Percentiles rank a stretch among this genome's conserved stretches.
phyloP scores from a whole-genome alignment of 1,284 basidiomycete genomes.

The Gymnopus androsaceus region DNA sequence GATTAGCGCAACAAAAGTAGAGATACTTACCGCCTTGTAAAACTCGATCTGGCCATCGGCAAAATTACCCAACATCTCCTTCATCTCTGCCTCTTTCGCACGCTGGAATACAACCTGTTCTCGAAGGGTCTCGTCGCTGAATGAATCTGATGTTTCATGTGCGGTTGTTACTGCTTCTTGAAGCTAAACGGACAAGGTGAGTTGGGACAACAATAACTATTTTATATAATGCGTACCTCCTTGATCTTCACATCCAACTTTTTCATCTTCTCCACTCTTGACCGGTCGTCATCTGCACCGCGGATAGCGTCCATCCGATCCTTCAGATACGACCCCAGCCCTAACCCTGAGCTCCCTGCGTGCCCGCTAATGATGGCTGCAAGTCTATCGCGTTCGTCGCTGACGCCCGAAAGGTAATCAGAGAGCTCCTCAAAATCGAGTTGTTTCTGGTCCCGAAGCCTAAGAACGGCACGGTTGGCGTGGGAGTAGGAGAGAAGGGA shows the following conservation, averaged over 20 bases:
- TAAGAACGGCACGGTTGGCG: conserved; percentile 88
- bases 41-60: conserved; percentile 95
- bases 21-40: conserved; percentile 74
- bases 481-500: conserved; percentile 88
- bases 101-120: conserved; percentile 91
- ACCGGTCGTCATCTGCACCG: conserved; percentile 92
- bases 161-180: conserved; percentile 95
- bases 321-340: conserved; percentile 89
- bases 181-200: conserved; percentile 51
- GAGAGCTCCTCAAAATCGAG: conserved; percentile 98
- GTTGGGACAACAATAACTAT: neutral
- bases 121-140: conserved; percentile 89
- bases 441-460: conserved; percentile 96
- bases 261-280: conserved; percentile 88
- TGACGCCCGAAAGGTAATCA: conserved; percentile 90
- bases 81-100: conserved; percentile 93
- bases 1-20: conserved; percentile 2
- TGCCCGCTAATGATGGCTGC: conserved; percentile 82
- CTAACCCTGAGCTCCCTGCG: conserved; percentile 79
- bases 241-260: conserved; percentile 93
- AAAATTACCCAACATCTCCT: conserved; percentile 86
- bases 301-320: conserved; percentile 90
- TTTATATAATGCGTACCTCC: conserved; percentile 66
- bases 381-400: conserved; percentile 88
- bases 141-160: conserved; percentile 93